Evolutionary conservation across 192 early-diverging fungal species (phyloP), one percentile per base, ranked within the genome.

Genomic region (Linnemannia elongata): DNA sequence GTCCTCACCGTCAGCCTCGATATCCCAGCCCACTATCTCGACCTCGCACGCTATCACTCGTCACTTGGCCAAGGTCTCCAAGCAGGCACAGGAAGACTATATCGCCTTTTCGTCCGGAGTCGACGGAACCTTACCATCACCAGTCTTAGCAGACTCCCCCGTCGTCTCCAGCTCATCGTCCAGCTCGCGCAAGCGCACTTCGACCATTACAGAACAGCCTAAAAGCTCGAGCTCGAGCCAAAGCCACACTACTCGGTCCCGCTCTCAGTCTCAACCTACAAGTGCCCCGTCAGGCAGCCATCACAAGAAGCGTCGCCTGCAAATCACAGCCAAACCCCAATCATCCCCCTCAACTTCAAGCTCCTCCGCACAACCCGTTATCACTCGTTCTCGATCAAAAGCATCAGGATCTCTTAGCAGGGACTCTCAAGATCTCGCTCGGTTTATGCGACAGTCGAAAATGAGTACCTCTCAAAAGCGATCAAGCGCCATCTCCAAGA

Each of bases 401-500:
- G 76, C 76, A 57, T 27, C 76, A 36, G 75, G 49, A 47, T 47
- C 54, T n/a, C 42, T 70, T 57, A 74, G 57, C 2, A 71, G 63
- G 66, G 66, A 76, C 47, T 44, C 74, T 27, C 69, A 76, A 30
- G 76, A 63, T 45, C 77, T 80, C n/a, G 44, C 74, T 44, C 57
- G 71, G 36, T 86, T 77, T 49, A 80, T 80, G 78, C 84, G 79
- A 47, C 78, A 80, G 66, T 86, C 84, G 24, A 86, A 86, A 77
- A 86, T 70, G 70, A 86, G 84, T 45, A 86, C 84, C 33, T 77
- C 78, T 41, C 84, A 86, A 69, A 86, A 86, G 75, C 33, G 78
- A 72, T 86, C 84, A 35, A 86, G 75, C 30, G 78, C 75, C 33
- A 27, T 20, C 45, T 69, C 74, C 47, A 86, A 80, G 49, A 22